Evolutionary conservation across 2,329 filamentous ascomycete genomes (phyloP), one percentile per base, ranked within the genome.

Genomic region (Purpureocillium takamizusanense): DNA sequence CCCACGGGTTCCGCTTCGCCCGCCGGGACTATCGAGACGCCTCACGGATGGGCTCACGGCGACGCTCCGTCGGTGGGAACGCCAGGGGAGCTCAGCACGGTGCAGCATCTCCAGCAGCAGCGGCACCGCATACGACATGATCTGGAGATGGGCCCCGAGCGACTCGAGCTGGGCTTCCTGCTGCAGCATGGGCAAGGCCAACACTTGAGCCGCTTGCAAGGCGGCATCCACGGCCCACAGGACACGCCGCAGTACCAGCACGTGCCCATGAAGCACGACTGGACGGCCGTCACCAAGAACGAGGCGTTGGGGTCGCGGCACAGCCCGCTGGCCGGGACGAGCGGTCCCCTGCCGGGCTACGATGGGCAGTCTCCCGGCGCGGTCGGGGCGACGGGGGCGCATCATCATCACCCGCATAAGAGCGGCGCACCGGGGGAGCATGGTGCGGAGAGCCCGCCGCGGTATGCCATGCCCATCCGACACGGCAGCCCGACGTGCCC

Each of bases 401-500:
- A n/a, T n/a, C n/a, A n/a, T n/a, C n/a, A n/a, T n/a, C n/a, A n/a
- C n/a, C n/a, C n/a, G n/a, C n/a, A n/a, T n/a, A n/a, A n/a, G n/a
- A n/a, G n/a, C n/a, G n/a, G n/a, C n/a, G n/a, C n/a, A n/a, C n/a
- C n/a, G n/a, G n/a, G n/a, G 10, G 21, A 25, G 21, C 33, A 43
- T 2, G 43, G 40, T 14, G 39, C 43, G 11, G 40, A 39, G 17
- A 42, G 8, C 32, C 23, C 43, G 13, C 36, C 50, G 23, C 44
- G 50, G 18, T 55, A 54, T 40, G 47, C 57, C 16, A 39, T 44
- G 16, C 52, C 71, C 27, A 62, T 81, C 35, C 71, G 69, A 43
- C 86, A 87, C 51, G 68, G 74, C 15, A 57, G 69, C 2, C 73
- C 86, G 1, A 88, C 85, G 0, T 92, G 85, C 55, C 77, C 85